Percentiles rank a stretch among this genome's conserved stretches.
Evolutionary conservation across 2,329 filamentous ascomycete genomes (phyloP).

Genomic region (Epichloe hybrida): DNA sequence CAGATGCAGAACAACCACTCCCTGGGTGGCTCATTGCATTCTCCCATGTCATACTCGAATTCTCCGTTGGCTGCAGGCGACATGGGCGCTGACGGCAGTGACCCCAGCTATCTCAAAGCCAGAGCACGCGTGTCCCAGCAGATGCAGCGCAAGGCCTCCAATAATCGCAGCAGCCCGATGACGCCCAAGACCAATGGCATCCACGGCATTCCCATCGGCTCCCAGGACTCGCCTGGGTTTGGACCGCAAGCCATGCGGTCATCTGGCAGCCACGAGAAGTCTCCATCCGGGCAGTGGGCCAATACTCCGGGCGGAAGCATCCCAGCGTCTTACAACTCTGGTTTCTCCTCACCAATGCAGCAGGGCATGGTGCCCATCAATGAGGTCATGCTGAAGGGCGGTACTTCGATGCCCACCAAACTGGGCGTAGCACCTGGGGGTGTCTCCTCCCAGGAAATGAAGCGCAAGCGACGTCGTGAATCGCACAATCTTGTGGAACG

Average conservation of each 20-base stretch:
- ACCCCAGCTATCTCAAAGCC: conserved; percentile 45
- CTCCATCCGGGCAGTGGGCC: conserved; percentile 79
- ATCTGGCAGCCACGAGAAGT: conserved; percentile 60
- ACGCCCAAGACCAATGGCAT: conserved; percentile 76
- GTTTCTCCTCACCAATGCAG: conserved; percentile 70
- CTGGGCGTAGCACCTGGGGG: conserved; percentile 42
- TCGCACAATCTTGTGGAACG: conserved; percentile 96
- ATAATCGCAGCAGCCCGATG: conserved; percentile 65
- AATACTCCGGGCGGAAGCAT: conserved; percentile 66
- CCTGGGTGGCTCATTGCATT: conserved; percentile 37
- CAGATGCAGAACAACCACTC: conserved; percentile 48
- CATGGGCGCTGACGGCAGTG: conserved; percentile 33
- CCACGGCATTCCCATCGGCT: conserved; percentile 53
- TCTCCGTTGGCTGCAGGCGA: conserved; percentile 31
- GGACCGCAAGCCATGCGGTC: conserved; percentile 67
- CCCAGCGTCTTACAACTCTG: conserved; percentile 77
- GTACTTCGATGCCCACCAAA: conserved; percentile 81
- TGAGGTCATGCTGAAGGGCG: conserved; percentile 77
- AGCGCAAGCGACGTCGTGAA: conserved; percentile 78
- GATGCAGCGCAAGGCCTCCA: conserved; percentile 62
- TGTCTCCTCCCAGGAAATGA: conserved; percentile 79
- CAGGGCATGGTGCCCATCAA: conserved; percentile 64
- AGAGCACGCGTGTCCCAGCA: conserved; percentile 48
- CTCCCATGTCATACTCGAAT: conserved; percentile 25
- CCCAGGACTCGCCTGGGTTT: conserved; percentile 57